Conservation (phyloP, 805 yeast genomes). For the Lipomyces chichibuensis region DNA sequence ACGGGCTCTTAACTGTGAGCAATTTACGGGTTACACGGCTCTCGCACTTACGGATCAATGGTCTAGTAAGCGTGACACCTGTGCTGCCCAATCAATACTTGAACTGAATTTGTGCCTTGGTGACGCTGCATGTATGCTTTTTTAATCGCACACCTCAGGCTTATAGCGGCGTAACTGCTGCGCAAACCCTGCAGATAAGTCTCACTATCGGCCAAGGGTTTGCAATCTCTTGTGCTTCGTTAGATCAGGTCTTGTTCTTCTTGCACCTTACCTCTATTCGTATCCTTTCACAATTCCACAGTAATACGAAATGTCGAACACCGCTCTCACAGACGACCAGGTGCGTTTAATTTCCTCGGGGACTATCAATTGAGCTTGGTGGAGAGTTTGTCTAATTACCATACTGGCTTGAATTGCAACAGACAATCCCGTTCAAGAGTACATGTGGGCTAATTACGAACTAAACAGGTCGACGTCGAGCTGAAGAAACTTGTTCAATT, state of each 20-base stretch:
- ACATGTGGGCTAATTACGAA: background rate
- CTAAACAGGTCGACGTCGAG: constrained; percentile 73
- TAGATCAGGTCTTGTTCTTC: background rate
- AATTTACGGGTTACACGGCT: background rate
- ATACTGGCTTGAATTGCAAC: background rate
- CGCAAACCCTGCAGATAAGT: background rate
- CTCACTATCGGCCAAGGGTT: background rate
- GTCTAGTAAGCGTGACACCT: background rate
- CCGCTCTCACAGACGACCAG: constrained; percentile 37
- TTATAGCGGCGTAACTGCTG: background rate
- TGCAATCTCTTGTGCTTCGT: background rate
- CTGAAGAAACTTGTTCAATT: constrained; percentile 97
- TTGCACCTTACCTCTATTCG: background rate
- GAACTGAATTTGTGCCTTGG: no score
- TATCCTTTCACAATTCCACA: background rate
- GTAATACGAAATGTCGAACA: constrained; percentile 33
- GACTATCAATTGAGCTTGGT: background rate
- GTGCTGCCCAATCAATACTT: background rate
- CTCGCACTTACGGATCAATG: background rate
- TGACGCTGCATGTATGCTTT: background rate
- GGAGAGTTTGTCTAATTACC: background rate
- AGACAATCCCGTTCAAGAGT: background rate
- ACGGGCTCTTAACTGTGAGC: background rate
- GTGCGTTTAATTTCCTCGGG: constrained; percentile 13
- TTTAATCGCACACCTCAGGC: background rate